A percentile compares a stretch with the other conserved stretches of the same genome.
These are phyloP conservation scores for Brasenia schreberi DNA, from an alignment of 164 flowering plant genomes.

Conservation along the genomic window DNA sequence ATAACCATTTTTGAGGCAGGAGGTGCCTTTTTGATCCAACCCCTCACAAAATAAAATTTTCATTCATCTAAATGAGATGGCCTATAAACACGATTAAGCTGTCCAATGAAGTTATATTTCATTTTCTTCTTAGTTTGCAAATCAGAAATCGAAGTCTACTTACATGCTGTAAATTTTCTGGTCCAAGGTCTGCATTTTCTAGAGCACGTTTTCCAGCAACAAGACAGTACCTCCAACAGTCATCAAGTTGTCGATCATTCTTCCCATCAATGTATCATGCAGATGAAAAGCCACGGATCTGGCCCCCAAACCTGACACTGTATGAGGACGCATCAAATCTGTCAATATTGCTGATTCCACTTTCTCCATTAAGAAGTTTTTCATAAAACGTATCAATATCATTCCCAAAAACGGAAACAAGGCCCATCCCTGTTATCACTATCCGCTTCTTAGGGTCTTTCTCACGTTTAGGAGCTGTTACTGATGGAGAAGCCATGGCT, in stretches of 20 bases:
- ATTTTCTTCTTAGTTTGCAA: not conserved
- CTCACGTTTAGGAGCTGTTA: constrained; percentile 57
- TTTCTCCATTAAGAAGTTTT: constrained; percentile 54
- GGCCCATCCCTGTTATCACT: constrained; percentile 72
- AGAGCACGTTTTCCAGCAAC: constrained; percentile 68
- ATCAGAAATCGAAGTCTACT: not conserved
- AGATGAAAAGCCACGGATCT: constrained; percentile 52
- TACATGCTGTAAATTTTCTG: constrained; percentile 19
- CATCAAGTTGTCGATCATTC: constrained; percentile 65
- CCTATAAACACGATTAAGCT: no score
- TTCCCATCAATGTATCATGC: constrained; percentile 65
- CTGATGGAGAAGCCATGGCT: constrained; percentile 35
- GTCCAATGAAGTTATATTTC: not conserved
- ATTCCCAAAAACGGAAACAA: constrained; percentile 62
- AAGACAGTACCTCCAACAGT: constrained; percentile 58
- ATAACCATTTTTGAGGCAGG: no score
- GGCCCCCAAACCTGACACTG: constrained; percentile 55
- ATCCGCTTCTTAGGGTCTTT: constrained; percentile 56
- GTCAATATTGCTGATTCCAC: constrained; percentile 56
- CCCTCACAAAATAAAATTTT: no score
- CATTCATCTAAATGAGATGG: no score
- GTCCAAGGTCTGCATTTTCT: constrained; percentile 51
- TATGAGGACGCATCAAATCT: constrained; percentile 53
- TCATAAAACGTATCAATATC: constrained; percentile 52
- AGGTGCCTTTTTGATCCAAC: no score